Base-by-base conservation (phyloP, 2,329 filamentous ascomycete genomes). In the Botryotinia calthae region DNA sequence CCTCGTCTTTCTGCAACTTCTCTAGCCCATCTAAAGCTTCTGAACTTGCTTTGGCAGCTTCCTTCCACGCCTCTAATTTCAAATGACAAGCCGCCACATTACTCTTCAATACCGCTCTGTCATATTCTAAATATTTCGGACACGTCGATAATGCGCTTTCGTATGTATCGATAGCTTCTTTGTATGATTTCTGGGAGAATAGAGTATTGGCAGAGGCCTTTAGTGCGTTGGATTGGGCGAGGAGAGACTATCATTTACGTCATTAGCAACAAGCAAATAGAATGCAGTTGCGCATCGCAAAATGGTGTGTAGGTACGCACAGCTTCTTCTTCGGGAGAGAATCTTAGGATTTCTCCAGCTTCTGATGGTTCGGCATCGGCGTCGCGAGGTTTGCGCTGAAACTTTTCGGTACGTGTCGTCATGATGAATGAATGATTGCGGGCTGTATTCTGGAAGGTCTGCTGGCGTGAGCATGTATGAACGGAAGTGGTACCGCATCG, bases 51-150 rank as follows among this genome's bases (percentile, higher is more conserved):
- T 91, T 90, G 61, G 94, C 87, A 16, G 94, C 93, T 44, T 93
- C 90, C 77, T 95, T 94, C 93, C 94, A 98, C 74, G 95, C 91
- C 74, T 90, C 86, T 4, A 97, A 85, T 81, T 97, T 97, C 71
- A 98, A 82, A 78, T 97, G 89, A 80, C 94, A 97, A 16, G 95
- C 95, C 2, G 95, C 88, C 76, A 98, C 91, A 84, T 98, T 98
- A 81, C 92, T 94, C 73, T 91, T 89, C 9, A 98, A 86, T 16
- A 98, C 93, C 40, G 95, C 94, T 75, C 95, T 86, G 77, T 97
- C 94, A 83, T 93, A 97, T 81, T 95, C 90, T 40, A 97, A 88
- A 81, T 97, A 97, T 76, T 89, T 90, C 2, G 95, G 95, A 79
- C 93, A 95, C 12, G 90, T 87, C 20, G 89, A 86, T 4, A 97